Evolutionary conservation across 2,329 filamentous ascomycete species (phyloP).

Genomic region (Fusarium continuum): DNA sequence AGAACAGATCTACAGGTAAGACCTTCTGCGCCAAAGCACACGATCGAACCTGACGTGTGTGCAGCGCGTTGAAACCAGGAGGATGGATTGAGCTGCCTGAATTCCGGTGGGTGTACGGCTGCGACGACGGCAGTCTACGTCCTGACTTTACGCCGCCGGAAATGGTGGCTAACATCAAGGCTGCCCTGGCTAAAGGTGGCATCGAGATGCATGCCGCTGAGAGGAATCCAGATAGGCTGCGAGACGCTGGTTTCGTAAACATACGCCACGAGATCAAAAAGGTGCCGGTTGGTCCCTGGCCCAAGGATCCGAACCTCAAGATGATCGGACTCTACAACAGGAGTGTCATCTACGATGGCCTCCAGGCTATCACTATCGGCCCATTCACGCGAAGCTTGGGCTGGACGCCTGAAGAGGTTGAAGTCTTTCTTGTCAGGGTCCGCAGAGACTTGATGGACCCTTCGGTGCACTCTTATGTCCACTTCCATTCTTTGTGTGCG

Average conservation of each 20-base stretch:
- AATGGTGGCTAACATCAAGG: conserved; percentile 44
- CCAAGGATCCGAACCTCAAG: conserved; percentile 56
- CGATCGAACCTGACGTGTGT: not conserved
- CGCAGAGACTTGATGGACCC: conserved; percentile 47
- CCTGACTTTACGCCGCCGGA: conserved; percentile 40
- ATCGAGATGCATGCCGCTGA: conserved; percentile 46
- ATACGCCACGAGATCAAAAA: conserved; percentile 52
- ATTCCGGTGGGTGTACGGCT: conserved; percentile 40
- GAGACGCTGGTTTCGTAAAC: conserved; percentile 53
- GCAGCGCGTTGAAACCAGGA: conserved; percentile 51
- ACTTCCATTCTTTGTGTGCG: conserved; percentile 29
- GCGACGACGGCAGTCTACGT: conserved; percentile 44
- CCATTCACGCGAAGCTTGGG: conserved; percentile 48
- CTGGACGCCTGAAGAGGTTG: conserved; percentile 48
- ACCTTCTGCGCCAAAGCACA: not conserved
- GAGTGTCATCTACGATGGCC: conserved; percentile 44
- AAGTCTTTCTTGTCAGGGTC: conserved; percentile 48
- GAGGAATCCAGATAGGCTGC: conserved; percentile 42
- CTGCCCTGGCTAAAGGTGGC: conserved; percentile 44
- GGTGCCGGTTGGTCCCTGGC: conserved; percentile 60
- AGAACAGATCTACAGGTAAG: conserved; percentile 34
- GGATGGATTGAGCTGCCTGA: conserved; percentile 58
- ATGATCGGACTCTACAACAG: conserved; percentile 52
- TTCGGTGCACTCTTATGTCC: conserved; percentile 28
- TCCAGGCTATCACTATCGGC: conserved; percentile 47